Evolutionary conservation across 352 stramenopile species (phyloP).

Genomic region (Globisporangium rhizosaccharum): DNA sequence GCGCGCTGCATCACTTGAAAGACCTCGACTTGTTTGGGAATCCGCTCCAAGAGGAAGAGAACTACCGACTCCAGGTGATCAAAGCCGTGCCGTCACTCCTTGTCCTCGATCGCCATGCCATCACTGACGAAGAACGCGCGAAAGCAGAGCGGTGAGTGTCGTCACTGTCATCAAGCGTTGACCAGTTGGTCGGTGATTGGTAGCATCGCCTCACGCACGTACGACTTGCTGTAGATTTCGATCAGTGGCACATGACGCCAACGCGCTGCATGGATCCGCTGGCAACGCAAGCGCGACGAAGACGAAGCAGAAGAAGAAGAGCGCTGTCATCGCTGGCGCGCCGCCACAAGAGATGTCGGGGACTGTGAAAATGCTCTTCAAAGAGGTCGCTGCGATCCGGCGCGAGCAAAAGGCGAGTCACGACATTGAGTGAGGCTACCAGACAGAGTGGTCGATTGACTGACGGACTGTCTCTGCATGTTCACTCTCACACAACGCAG

Average conservation of each 20-base stretch:
- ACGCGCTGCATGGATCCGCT: neutral
- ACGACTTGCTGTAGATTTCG: conserved; percentile 1
- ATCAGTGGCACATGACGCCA: conserved; percentile 1
- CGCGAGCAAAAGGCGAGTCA: conserved; percentile 30
- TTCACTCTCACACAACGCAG: conserved; percentile 9
- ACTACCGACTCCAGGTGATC: conserved; percentile 83
- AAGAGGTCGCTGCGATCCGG: conserved; percentile 47
- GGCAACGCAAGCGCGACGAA: neutral
- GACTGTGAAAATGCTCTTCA: conserved; percentile 68
- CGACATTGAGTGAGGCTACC: neutral
- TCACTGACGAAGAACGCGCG: conserved; percentile 63
- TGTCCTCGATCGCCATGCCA: conserved; percentile 74
- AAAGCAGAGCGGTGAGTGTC: conserved; percentile 26
- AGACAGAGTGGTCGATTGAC: neutral
- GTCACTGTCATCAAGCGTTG: neutral
- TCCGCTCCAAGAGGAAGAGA: conserved; percentile 72
- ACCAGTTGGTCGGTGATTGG: neutral
- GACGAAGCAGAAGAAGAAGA: conserved; percentile 11
- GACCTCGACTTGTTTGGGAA: conserved; percentile 84
- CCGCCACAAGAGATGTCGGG: conserved; percentile 50
- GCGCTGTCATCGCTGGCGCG: conserved; percentile 17
- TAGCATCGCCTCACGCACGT: neutral
- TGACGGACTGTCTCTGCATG: neutral
- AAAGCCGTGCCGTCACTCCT: conserved; percentile 62
- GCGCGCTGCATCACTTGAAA: conserved; percentile 54